A percentile compares a stretch with the other conserved stretches of the same genome.
Conservation (phyloP, 2,329 filamentous ascomycete genomes). For the Boeremia lycopersici region DNA sequence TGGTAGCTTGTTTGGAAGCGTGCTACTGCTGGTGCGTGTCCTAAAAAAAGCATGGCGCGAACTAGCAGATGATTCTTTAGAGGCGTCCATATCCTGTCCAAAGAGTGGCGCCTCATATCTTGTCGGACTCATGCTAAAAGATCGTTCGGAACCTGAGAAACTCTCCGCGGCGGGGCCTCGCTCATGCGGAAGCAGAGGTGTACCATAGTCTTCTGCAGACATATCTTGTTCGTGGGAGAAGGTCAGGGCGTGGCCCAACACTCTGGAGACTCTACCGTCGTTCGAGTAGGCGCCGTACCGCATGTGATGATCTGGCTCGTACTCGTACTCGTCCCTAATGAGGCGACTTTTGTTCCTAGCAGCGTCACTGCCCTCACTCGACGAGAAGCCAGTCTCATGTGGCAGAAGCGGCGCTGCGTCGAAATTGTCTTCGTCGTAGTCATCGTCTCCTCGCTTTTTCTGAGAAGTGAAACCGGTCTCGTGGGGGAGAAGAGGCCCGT, state of each 20-base stretch:
- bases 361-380: conserved; percentile 19
- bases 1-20: conserved; percentile 36
- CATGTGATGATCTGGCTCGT: conserved; percentile 19
- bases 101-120: conserved; percentile 14
- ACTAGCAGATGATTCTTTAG: conserved; percentile 17
- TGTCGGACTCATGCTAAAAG: conserved; percentile 14
- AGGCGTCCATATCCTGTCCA: conserved; percentile 16
- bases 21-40: conserved; percentile 28
- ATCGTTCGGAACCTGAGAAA: conserved; percentile 23
- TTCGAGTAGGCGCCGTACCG: conserved; percentile 16
- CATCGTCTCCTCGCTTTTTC: not conserved
- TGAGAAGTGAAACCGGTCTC: conserved; percentile 18
- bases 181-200: conserved; percentile 34
- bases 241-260: conserved; percentile 13
- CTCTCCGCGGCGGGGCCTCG: conserved; percentile 19
- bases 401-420: conserved; percentile 43
- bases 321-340: conserved; percentile 6
- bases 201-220: conserved; percentile 12
- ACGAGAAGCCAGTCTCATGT: conserved; percentile 43
- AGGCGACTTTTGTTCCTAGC: conserved; percentile 24
- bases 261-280: not conserved
- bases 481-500: conserved; percentile 29
- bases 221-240: conserved; percentile 14
- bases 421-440: conserved; percentile 30
- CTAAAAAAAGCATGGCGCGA: conserved; percentile 24